Conservation (phyloP, 148 eudicot species). For the Silene uniflora region DNA sequence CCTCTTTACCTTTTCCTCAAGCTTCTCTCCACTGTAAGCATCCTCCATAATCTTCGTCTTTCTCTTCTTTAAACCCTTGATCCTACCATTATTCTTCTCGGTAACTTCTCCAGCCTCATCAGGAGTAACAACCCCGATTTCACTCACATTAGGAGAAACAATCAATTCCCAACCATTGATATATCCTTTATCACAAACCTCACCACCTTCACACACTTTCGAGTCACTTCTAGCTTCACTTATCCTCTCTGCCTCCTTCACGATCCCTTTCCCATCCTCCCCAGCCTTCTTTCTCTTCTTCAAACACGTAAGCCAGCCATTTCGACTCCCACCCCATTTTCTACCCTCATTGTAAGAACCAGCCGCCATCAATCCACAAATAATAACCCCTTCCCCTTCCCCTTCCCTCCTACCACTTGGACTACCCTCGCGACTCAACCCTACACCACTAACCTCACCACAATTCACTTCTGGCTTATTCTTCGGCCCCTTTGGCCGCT, state of each 20-base stretch:
- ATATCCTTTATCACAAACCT: background rate
- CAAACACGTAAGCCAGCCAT: background rate
- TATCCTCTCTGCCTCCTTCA: slow-evolving; percentile 8
- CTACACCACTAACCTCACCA: slow-evolving; percentile 4
- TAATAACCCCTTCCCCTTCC: background rate
- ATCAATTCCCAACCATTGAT: background rate
- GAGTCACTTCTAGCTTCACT: background rate
- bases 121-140: background rate
- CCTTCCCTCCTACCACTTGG: background rate
- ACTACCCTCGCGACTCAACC: background rate
- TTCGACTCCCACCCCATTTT: background rate
- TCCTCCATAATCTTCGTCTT: slow-evolving; percentile 1
- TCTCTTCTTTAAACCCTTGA: slow-evolving; percentile 3
- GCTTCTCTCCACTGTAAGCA: slow-evolving; percentile 2
- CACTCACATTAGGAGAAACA: background rate
- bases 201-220: background rate
- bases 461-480: slow-evolving; percentile 11
- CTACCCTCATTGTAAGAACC: background rate
- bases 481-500: slow-evolving; percentile 27
- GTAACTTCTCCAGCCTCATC: background rate
- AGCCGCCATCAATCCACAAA: slow-evolving; percentile 9
- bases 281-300: slow-evolving; percentile 9
- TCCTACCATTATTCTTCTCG: background rate
- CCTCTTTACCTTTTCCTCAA: slow-evolving; percentile 16
- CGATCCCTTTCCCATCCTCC: background rate